Conservation (phyloP, 2,329 filamentous ascomycete genomes). For the Exophiala aquamarina region DNA sequence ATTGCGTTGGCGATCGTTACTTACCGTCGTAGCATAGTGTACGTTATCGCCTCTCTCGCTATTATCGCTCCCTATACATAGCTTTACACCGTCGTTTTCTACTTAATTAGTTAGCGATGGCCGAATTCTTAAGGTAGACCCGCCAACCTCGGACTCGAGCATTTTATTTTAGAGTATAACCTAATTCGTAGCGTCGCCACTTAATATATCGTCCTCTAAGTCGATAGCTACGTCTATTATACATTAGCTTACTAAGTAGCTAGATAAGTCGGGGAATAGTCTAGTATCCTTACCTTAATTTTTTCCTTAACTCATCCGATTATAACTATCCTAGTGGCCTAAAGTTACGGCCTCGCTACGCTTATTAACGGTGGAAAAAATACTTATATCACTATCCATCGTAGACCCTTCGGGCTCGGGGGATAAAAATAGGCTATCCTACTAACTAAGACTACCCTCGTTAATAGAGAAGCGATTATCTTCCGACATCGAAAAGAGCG, state of each 20-base stretch:
- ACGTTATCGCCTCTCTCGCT: conserved; percentile 1
- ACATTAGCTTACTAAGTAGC: background rate
- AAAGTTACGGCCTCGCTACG: background rate
- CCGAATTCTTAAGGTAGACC: background rate
- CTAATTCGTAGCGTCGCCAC: background rate
- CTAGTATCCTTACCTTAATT: conserved; percentile 1
- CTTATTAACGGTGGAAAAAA: too few species aligned
- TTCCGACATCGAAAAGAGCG: too few species aligned
- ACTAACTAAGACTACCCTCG: too few species aligned
- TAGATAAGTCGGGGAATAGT: background rate
- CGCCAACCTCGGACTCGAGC: background rate
- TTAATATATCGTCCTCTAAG: conserved; percentile 1
- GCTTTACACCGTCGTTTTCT: background rate
- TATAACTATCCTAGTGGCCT: background rate
- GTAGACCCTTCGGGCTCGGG: too few species aligned
- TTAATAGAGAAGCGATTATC: too few species aligned
- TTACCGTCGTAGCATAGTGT: background rate
- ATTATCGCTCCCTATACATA: conserved; percentile 1
- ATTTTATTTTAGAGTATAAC: background rate
- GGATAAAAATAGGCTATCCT: too few species aligned
- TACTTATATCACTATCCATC: too few species aligned
- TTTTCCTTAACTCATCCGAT: background rate
- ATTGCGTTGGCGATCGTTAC: conserved; percentile 2
- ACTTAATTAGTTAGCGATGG: background rate
- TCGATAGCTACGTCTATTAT: background rate